These are phyloP conservation scores for Ophioceras dolichostomum DNA, from an alignment of 2,329 filamentous ascomycete species.

Conservation along the genomic window DNA sequence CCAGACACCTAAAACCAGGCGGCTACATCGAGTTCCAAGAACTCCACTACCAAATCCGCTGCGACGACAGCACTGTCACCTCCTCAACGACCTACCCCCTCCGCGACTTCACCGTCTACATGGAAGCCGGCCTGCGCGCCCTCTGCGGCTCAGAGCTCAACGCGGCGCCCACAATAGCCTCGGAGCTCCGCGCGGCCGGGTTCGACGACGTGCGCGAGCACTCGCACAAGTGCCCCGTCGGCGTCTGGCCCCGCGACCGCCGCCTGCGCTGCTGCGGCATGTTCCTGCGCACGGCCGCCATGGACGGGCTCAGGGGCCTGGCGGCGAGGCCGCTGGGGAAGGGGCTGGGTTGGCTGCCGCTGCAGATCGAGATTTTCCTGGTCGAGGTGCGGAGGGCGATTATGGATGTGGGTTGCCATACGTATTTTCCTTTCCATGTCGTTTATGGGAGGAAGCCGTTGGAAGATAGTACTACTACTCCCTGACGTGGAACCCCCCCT, in stretches of 20 bases:
- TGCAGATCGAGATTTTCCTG: slow-evolving; percentile 23
- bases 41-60: slow-evolving; percentile 24
- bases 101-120: slow-evolving; percentile 29
- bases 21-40: slow-evolving; percentile 39
- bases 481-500: too few species aligned
- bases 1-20: slow-evolving; percentile 34
- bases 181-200: slow-evolving; percentile 24
- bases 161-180: slow-evolving; percentile 12
- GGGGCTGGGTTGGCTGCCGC: slow-evolving; percentile 19
- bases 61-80: slow-evolving; percentile 30
- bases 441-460: slow-evolving; percentile 19
- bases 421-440: slow-evolving; percentile 17
- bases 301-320: slow-evolving; percentile 20
- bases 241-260: slow-evolving; percentile 31
- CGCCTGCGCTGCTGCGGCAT: slow-evolving; percentile 31
- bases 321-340: slow-evolving; percentile 14
- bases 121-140: slow-evolving; percentile 25
- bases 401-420: slow-evolving; percentile 15
- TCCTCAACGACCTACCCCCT: slow-evolving; percentile 28
- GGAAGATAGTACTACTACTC: too few species aligned
- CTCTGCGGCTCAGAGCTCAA: slow-evolving; percentile 27
- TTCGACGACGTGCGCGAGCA: slow-evolving; percentile 23
- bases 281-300: slow-evolving; percentile 27
- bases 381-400: slow-evolving; percentile 20
- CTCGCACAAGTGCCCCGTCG: slow-evolving; percentile 32